phyloP scores from a whole-genome alignment of 2,329 filamentous ascomycete species.

The Sporothrix humicola region DNA sequence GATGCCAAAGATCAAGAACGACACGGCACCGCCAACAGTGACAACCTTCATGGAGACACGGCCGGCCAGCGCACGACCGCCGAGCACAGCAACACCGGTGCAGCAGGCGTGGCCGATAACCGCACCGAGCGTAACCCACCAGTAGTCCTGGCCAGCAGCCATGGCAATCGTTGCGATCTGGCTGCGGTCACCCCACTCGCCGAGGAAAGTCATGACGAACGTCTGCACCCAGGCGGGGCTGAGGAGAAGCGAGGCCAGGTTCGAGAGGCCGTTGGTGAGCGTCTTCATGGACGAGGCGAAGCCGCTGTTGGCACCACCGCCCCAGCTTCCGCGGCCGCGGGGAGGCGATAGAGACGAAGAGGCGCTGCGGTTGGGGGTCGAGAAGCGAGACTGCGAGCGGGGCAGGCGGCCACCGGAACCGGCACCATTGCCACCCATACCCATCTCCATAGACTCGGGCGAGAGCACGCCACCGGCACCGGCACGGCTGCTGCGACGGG shows the following conservation, averaged over 20 bases:
- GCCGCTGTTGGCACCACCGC: constrained; percentile 48
- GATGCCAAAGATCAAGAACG: constrained; percentile 88
- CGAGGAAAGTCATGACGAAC: constrained; percentile 98
- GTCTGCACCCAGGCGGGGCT: constrained; percentile 99
- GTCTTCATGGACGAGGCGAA: constrained; percentile 60
- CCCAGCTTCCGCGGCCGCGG: constrained; percentile 56
- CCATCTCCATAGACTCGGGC: constrained; percentile 80
- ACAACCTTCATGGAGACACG: constrained; percentile 95
- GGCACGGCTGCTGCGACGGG: constrained; percentile 62
- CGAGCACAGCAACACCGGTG: constrained; percentile 88
- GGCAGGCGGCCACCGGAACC: constrained; percentile 59
- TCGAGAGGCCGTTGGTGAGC: constrained; percentile 71
- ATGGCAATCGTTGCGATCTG: constrained; percentile 99
- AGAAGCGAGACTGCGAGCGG: constrained; percentile 74
- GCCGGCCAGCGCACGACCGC: constrained; percentile 89
- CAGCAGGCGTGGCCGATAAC: constrained; percentile 86
- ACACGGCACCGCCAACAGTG: constrained; percentile 86
- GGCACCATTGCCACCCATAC: constrained; percentile 58
- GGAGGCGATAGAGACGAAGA: constrained; percentile 79
- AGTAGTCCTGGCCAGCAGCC: constrained; percentile 97
- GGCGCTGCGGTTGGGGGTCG: constrained; percentile 79
- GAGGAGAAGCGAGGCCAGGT: constrained; percentile 84
- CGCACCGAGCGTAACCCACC: constrained; percentile 95
- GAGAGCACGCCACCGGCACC: constrained; percentile 55
- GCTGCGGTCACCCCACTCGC: constrained; percentile 96